These are phyloP conservation scores for Monilinia polystroma DNA, from an alignment of 2,329 filamentous ascomycete genomes.

Conservation along the genomic window DNA sequence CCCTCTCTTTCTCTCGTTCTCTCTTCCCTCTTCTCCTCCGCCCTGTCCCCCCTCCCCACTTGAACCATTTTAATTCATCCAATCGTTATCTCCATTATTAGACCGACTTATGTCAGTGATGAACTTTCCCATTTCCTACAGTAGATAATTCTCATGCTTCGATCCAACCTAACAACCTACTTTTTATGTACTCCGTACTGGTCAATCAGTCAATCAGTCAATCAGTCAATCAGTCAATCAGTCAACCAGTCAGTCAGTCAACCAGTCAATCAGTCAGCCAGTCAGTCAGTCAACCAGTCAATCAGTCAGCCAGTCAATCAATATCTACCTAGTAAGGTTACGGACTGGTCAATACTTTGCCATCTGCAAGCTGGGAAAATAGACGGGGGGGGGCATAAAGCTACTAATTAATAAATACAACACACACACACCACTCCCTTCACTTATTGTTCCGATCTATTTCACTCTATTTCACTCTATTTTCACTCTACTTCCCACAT, in stretches of 20 bases:
- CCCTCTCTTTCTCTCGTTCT: too few species aligned
- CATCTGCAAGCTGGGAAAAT: too few species aligned
- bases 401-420: slow-evolving; percentile 8
- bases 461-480: background rate
- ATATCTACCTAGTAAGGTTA: background rate
- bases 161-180: background rate
- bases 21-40: too few species aligned
- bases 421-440: background rate
- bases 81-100: background rate
- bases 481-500: background rate
- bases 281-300: background rate
- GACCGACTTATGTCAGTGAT: slow-evolving; percentile 14
- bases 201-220: background rate
- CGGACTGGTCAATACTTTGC: background rate
- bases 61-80: background rate
- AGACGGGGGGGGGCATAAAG: background rate
- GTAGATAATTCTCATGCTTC: background rate
- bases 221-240: background rate
- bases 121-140: background rate
- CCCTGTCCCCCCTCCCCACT: background rate
- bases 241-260: background rate
- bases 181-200: too few species aligned
- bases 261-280: background rate
- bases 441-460: background rate
- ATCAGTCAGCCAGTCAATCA: background rate